Percentiles rank a stretch among this genome's conserved stretches.
These are phyloP conservation scores for Suillus decipiens DNA, from an alignment of 768 basidiomycete genomes.

Conservation along the genomic window DNA sequence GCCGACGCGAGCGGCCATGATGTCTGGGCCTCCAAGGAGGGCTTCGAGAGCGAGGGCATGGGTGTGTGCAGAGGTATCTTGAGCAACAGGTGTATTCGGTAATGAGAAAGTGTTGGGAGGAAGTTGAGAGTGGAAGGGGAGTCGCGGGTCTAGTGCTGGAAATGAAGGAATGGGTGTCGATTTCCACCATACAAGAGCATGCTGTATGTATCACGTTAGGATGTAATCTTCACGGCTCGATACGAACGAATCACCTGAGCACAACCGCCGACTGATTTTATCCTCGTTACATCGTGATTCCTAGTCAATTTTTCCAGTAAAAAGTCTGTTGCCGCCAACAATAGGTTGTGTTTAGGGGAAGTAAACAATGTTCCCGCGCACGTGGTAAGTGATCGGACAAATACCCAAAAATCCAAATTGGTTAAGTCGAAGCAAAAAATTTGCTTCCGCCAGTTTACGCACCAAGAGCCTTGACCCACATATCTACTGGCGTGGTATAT, in stretches of 20 bases:
- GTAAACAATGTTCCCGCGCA: constrained; percentile 16
- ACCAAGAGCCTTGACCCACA: constrained; percentile 91
- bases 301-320: constrained; percentile 74
- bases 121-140: constrained; percentile 72
- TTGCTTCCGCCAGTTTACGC: constrained; percentile 60
- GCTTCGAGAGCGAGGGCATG: constrained; percentile 77
- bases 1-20: constrained; percentile 76
- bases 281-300: constrained; percentile 68
- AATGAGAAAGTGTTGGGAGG: constrained; percentile 66
- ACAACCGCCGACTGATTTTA: constrained; percentile 76
- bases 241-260: constrained; percentile 58
- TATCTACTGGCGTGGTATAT: constrained; percentile 85
- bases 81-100: constrained; percentile 72
- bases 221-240: background rate
- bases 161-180: constrained; percentile 72
- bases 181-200: constrained; percentile 88
- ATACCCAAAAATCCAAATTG: constrained; percentile 36
- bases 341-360: constrained; percentile 11
- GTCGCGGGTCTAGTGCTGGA: constrained; percentile 68
- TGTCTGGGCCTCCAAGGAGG: constrained; percentile 75
- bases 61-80: constrained; percentile 79
- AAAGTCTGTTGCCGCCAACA: constrained; percentile 52
- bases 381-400: constrained; percentile 34
- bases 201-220: constrained; percentile 34
- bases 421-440: constrained; percentile 44